A percentile compares a stretch with the other conserved stretches of the same genome.
These are phyloP conservation scores for Pulveroboletus ridleyi DNA, from an alignment of 1,284 basidiomycete species.

Conservation along the genomic window DNA sequence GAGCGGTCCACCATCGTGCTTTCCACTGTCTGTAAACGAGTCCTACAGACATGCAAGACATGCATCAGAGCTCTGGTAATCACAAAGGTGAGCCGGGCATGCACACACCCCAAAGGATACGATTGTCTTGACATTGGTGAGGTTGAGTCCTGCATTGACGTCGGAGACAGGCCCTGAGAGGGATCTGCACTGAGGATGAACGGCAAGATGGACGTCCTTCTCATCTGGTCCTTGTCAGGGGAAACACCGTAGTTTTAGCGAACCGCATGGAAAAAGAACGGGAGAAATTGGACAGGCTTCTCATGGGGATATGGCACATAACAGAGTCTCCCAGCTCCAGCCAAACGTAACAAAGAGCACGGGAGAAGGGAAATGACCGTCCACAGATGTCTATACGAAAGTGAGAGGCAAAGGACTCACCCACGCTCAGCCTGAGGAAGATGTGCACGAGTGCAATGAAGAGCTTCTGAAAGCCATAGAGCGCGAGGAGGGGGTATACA, in stretches of 20 bases:
- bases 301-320: too few relatives aligned
- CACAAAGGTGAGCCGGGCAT: neutral
- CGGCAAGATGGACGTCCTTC: conserved; percentile 45
- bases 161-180: conserved; percentile 45
- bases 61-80: conserved; percentile 1
- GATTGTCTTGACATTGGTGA: conserved; percentile 46
- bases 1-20: conserved; percentile 42
- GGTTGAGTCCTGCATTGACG: conserved; percentile 49
- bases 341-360: too few relatives aligned
- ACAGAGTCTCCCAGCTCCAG: neutral
- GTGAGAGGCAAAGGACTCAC: conserved; percentile 21
- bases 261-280: neutral
- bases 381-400: neutral
- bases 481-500: conserved; percentile 27
- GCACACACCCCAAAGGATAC: conserved; percentile 53
- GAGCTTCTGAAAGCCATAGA: conserved; percentile 28
- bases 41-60: conserved; percentile 26
- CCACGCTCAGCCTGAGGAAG: neutral
- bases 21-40: conserved; percentile 42
- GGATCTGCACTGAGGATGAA: conserved; percentile 47
- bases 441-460: conserved; percentile 15
- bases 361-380: neutral
- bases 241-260: conserved; percentile 21
- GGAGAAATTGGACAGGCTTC: conserved; percentile 2
- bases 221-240: conserved; percentile 28